phyloP scores from a whole-genome alignment of 805 yeast species.

The Starmerella sirachaensis region DNA sequence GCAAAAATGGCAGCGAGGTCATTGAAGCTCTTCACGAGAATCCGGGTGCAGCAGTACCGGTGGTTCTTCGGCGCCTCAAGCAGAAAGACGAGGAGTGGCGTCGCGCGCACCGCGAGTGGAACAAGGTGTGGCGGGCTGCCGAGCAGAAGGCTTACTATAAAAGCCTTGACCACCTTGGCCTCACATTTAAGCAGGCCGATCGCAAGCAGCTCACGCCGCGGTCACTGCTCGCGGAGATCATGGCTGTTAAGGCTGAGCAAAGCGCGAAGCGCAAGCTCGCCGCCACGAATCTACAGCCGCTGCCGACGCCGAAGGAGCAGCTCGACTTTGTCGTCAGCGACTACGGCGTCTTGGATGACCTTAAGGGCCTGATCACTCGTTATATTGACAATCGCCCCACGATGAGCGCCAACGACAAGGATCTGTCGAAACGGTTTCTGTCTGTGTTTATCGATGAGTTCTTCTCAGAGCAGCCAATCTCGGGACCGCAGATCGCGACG shows the following conservation, averaged over 20 bases:
- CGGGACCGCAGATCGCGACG: constrained; percentile 7
- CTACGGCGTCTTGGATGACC: constrained; percentile 57
- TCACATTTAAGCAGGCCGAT: constrained; percentile 94
- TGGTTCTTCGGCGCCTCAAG: constrained; percentile 80
- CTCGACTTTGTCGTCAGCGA: constrained; percentile 56
- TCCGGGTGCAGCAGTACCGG: constrained; percentile 91
- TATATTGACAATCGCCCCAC: constrained; percentile 58
- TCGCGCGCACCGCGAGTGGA: constrained; percentile 96
- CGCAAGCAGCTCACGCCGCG: constrained; percentile 83
- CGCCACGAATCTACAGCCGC: constrained; percentile 30
- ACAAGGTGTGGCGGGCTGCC: constrained; percentile 96
- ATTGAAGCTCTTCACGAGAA: constrained; percentile 90
- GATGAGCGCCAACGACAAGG: constrained; percentile 72
- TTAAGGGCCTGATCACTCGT: constrained; percentile 51
- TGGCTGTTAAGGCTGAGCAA: constrained; percentile 85
- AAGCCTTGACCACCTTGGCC: constrained; percentile 86
- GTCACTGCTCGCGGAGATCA: constrained; percentile 79
- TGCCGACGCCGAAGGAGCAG: constrained; percentile 74
- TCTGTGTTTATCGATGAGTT: constrained; percentile 59
- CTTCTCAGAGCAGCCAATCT: constrained; percentile 32
- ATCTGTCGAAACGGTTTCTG: constrained; percentile 58
- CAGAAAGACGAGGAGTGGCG: constrained; percentile 99
- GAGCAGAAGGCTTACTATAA: constrained; percentile 91
- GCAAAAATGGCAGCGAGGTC: constrained; percentile 90
- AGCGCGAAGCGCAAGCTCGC: constrained; percentile 77